These are phyloP conservation scores for Lodderomyces margitis DNA, from an alignment of 1,139 yeast species.

Conservation along the genomic window DNA sequence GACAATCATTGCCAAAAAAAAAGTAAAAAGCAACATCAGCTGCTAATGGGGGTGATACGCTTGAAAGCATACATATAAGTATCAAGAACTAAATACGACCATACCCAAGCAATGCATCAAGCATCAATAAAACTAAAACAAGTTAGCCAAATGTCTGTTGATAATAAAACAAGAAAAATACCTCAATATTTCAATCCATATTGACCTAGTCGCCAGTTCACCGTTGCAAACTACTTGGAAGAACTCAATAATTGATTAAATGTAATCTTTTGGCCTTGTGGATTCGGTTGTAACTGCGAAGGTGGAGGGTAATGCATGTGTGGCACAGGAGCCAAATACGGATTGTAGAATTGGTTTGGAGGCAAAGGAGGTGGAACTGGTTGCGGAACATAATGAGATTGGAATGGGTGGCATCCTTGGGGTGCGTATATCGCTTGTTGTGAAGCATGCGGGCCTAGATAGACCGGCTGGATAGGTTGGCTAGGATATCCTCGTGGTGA, in stretches of 20 bases:
- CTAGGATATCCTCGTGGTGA: conserved; percentile 7
- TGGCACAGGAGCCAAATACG: not conserved
- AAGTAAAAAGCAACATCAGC: not conserved
- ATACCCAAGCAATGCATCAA: not conserved
- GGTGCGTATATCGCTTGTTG: not conserved
- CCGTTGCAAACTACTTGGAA: conserved; percentile 24
- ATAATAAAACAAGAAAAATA: too few relatives aligned
- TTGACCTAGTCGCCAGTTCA: too few relatives aligned
- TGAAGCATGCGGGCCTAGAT: not conserved
- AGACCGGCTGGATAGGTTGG: conserved; percentile 6
- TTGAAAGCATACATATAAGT: not conserved
- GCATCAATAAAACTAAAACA: not conserved
- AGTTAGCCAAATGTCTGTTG: not conserved
- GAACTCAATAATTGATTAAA: conserved; percentile 44
- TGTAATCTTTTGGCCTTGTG: conserved; percentile 38
- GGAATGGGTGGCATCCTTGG: not conserved
- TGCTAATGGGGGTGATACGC: not conserved
- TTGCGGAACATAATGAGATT: conserved; percentile 10
- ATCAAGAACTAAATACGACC: not conserved
- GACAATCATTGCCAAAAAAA: too few relatives aligned
- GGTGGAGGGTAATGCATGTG: conserved; percentile 10
- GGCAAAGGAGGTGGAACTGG: conserved; percentile 21
- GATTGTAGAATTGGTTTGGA: conserved; percentile 2
- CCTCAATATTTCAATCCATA: too few relatives aligned
- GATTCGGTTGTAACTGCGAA: conserved; percentile 7